Evolutionary conservation across 495 filamentous ascomycete species (phyloP), one percentile per base, ranked within the genome.

Genomic region (Podospora fimiseda): DNA sequence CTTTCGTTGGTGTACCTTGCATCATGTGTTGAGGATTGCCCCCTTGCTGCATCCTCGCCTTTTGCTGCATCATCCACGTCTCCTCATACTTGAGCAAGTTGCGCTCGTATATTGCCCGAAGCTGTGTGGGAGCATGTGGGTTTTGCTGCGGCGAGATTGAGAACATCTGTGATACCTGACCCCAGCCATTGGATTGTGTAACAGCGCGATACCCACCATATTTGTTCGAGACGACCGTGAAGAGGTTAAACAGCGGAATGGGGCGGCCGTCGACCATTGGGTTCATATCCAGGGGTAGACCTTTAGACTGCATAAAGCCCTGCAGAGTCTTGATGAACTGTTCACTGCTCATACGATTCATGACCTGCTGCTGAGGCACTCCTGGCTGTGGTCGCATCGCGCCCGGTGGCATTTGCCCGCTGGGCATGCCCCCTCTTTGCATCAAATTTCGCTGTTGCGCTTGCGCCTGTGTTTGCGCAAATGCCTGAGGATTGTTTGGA

Each of bases 31-130:
- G 65, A 19, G 58, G 49, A 21, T 53, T 55, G 0, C 40, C 55
- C 21, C 52, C 56, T 30, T 77, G 69, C 51, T 85, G 79, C 67
- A 79, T 75, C 19, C 77, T 72, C 54, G 82, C 80, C 48, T 76
- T 80, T 57, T 84, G 82, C 52, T 74, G 77, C 27, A 68, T 74
- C 13, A 80, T 60, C 69, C 80, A 87, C n/a, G 79, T 80, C 47
- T 85, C 81, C 62, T 96, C 91, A 60, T 90, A 96, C 20, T 73
- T 74, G 18, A 69, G 23, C 3, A 96, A 67, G 53, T 92, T 89
- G 40, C 82, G 75, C 55, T 89, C 83, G 69, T 88, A 95, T 37
- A 87, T 73, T 6, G 71, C 70, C 49, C 81, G 83, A 42, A 96
- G 65, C 58, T 95, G 87, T 47, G 79, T 76, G 11, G 78, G 74